A percentile compares a stretch with the other conserved stretches of the same genome.
Evolutionary conservation across 306 rosid species (phyloP).

Genomic region (Cucumis cinereus): DNA sequence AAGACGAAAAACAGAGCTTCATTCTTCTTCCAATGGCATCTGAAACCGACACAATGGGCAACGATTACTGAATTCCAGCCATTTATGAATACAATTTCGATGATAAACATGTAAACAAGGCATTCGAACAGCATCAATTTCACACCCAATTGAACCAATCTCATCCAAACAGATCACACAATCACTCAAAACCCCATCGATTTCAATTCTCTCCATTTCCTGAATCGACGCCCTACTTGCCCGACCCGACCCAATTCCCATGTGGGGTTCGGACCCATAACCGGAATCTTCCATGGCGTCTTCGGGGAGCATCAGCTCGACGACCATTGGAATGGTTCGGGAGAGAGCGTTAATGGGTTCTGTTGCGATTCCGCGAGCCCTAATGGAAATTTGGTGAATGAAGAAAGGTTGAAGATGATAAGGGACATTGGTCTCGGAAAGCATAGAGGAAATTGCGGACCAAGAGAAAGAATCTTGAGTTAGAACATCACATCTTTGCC

Average conservation of each 20-base stretch:
- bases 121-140: slow-evolving; percentile 4
- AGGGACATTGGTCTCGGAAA: slow-evolving; percentile 13
- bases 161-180: slow-evolving; percentile 26
- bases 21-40: slow-evolving; percentile 3
- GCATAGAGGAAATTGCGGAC: slow-evolving; percentile 9
- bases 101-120: slow-evolving; percentile 24
- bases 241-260: neutral
- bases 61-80: slow-evolving; percentile 17
- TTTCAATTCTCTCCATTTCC: slow-evolving; percentile 6
- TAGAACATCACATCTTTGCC: neutral
- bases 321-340: slow-evolving; percentile 3
- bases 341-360: neutral
- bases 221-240: neutral
- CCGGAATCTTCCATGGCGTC: neutral
- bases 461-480: slow-evolving; percentile 5
- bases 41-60: slow-evolving; percentile 21
- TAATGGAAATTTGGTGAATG: slow-evolving; percentile 6
- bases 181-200: neutral
- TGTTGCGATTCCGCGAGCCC: slow-evolving; percentile 1
- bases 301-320: neutral
- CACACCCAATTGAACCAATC: neutral
- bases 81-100: slow-evolving; percentile 10
- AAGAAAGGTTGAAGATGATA: slow-evolving; percentile 12
- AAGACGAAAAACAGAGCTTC: neutral
- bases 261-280: neutral